Evolutionary conservation across 331 rosid genomes (phyloP), one percentile per base, ranked within the genome.

Genomic region (Rhamnella rubrinervis): DNA sequence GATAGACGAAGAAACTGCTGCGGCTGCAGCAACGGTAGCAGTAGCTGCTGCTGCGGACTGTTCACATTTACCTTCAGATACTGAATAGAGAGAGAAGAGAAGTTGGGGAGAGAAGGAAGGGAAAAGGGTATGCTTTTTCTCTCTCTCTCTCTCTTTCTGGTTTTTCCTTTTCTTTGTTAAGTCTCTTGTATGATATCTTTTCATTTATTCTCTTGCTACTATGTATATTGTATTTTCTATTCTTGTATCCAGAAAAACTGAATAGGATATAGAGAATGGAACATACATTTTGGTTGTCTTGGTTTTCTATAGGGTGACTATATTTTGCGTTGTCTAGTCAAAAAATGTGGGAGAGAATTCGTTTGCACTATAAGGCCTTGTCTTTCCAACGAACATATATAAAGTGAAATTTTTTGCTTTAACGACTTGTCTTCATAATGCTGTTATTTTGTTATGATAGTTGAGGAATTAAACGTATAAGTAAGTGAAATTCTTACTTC

Each of bases 221-320:
- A 19, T 64, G 70, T 61, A 64, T 82, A 56, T 70, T 73, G 55
- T 57, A 49, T 77, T 77, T 68, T 79, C 63, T 57, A 60, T 79
- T 61, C 67, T 66, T 71, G 73, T 78, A 72, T 41, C 51, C 55
- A 74, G 72, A 2, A 79, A 73, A 71, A 66, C 87, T 68, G 67
- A 73, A 75, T 77, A 51, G 67, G 71, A 18, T 61, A 77, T 71
- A 75, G 82, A 71, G 60, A 77, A 65, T 58, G 72, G 51, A 59
- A 77, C 51, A 13, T 68, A 65, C 49, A 70, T 59, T 70, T 65
- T 60, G 14, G 41, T 51, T 13, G 39, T 44, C 53, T 65, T 52
- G 17, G 71, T 39, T 26, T 68, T 64, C 61, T 55, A 31, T 17
- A 62, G 11, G 55, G 14, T 31, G 25, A 52, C 25, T 26, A 61